Conservation (phyloP, 2,329 filamentous ascomycete species). For the Penicillium sp. region DNA sequence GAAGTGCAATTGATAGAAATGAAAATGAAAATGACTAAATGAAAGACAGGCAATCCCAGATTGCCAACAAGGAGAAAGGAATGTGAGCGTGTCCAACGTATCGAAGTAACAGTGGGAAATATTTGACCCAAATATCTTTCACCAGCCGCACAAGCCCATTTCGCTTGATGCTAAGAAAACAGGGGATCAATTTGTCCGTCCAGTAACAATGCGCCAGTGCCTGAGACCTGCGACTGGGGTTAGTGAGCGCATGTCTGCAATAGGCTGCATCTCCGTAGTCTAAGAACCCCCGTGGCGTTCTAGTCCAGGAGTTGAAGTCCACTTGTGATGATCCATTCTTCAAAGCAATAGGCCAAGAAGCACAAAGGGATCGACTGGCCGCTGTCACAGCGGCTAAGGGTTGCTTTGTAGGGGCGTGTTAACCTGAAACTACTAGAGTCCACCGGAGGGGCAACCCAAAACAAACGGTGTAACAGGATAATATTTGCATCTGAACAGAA, state of each 20-base stretch:
- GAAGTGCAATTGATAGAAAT: constrained; percentile 10
- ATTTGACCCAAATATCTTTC: constrained; percentile 13
- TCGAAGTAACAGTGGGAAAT: constrained; percentile 7
- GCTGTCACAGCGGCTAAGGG: constrained; percentile 2
- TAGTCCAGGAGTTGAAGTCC: neutral
- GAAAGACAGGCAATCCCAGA: constrained; percentile 20
- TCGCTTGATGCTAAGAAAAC: neutral
- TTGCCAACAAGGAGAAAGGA: constrained; percentile 22
- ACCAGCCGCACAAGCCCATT: neutral
- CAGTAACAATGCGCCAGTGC: neutral
- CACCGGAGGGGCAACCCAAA: neutral
- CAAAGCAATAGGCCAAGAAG: neutral
- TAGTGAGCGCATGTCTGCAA: neutral
- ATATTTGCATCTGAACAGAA: neutral
- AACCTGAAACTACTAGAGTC: constrained; percentile 4
- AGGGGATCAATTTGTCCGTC: constrained; percentile 1
- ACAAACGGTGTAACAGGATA: constrained; percentile 3
- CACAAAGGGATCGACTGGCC: neutral
- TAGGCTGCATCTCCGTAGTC: neutral
- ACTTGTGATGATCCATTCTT: constrained; percentile 8
- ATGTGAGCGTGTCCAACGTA: constrained; percentile 15
- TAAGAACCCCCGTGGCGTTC: neutral
- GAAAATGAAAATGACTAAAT: constrained; percentile 9
- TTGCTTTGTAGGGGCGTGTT: neutral
- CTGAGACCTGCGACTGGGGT: neutral